A percentile compares a stretch with the other conserved stretches of the same genome.
Evolutionary conservation across 2,329 filamentous ascomycete species (phyloP).

Genomic region (Cytospora chrysosperma): DNA sequence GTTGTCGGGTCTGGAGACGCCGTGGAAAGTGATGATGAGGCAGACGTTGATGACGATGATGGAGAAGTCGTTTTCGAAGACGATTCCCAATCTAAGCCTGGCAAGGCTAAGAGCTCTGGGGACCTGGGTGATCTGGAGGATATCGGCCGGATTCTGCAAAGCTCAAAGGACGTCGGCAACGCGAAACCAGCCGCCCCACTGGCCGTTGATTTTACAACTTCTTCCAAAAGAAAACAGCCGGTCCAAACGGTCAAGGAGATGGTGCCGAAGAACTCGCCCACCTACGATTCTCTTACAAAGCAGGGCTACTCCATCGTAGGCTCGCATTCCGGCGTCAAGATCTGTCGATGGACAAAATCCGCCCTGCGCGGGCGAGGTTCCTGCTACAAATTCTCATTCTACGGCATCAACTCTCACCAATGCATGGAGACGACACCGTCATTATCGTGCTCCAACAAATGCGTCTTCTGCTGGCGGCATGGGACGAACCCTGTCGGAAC

Average conservation of each 20-base stretch:
- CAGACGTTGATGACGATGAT: slow-evolving; percentile 57
- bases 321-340: slow-evolving; percentile 94
- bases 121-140: slow-evolving; percentile 81
- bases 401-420: slow-evolving; percentile 92
- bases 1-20: slow-evolving; percentile 80
- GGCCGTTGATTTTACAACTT: slow-evolving; percentile 77
- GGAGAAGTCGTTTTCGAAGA: slow-evolving; percentile 52
- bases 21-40: slow-evolving; percentile 80
- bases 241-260: slow-evolving; percentile 72
- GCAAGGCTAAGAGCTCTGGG: slow-evolving; percentile 43
- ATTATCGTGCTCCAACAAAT: slow-evolving; percentile 95
- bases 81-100: slow-evolving; percentile 41
- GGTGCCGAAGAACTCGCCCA: slow-evolving; percentile 89
- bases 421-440: slow-evolving; percentile 99
- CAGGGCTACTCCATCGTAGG: slow-evolving; percentile 96
- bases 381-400: slow-evolving; percentile 98
- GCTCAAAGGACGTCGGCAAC: slow-evolving; percentile 40
- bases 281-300: slow-evolving; percentile 85
- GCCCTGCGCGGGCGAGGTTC: slow-evolving; percentile 89
- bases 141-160: slow-evolving; percentile 64
- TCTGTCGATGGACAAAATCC: slow-evolving; percentile 98
- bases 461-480: slow-evolving; percentile 98
- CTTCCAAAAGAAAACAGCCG: slow-evolving; percentile 46
- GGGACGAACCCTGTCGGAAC: slow-evolving; percentile 96
- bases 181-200: slow-evolving; percentile 49